A percentile compares a stretch with the other conserved stretches of the same genome.
phyloP scores from a whole-genome alignment of 1,284 basidiomycete genomes.

The Austropuccinia psidii region DNA sequence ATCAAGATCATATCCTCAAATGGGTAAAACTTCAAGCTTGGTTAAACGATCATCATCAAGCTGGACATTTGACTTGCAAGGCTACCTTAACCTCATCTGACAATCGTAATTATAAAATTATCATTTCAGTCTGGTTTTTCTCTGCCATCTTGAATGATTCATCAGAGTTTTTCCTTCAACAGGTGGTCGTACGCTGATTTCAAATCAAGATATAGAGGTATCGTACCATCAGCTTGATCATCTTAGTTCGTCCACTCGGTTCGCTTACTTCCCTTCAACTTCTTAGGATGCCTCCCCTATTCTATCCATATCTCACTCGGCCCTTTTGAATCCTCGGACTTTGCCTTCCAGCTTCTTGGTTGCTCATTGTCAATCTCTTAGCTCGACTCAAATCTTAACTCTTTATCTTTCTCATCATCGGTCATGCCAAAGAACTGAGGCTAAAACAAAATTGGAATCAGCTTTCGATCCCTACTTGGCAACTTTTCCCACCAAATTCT shows the following conservation, averaged over 20 bases:
- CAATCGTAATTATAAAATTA: too few species aligned
- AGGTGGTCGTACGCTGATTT: constrained; percentile 9
- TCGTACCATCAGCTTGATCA: neutral
- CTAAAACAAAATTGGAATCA: neutral
- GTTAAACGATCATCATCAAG: too few species aligned
- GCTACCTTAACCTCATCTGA: too few species aligned
- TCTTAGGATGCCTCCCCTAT: neutral
- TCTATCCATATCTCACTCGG: neutral
- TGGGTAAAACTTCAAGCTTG: too few species aligned
- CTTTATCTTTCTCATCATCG: constrained; percentile 3
- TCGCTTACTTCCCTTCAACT: neutral
- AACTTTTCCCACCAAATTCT: neutral
- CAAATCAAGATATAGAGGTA: constrained; percentile 18
- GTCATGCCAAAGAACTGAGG: neutral
- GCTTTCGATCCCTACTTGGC: neutral
- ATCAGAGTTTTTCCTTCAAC: too few species aligned
- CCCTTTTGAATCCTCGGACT: neutral
- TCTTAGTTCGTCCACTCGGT: neutral
- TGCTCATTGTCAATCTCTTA: neutral
- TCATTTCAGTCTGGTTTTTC: too few species aligned
- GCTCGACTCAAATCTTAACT: constrained; percentile 6
- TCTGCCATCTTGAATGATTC: too few species aligned
- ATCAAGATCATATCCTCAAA: too few species aligned
- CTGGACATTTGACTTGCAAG: too few species aligned
- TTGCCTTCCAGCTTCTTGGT: neutral